Conservation (phyloP, 306 rosid species). For the Prunus armeniaca region DNA sequence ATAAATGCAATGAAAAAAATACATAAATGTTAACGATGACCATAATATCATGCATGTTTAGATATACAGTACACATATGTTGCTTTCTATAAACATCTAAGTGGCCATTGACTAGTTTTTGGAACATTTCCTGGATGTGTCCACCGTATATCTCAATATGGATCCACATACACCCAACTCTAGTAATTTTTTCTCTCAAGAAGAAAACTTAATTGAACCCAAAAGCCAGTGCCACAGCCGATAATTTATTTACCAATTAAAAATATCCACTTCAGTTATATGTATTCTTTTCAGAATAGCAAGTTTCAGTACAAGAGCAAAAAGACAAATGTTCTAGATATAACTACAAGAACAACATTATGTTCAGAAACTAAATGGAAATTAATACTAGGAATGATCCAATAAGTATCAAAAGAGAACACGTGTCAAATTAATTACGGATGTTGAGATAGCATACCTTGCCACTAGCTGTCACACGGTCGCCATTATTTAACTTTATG, state of each 20-base stretch:
- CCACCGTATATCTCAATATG: not conserved
- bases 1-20: no score
- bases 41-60: not conserved
- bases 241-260: no score
- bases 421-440: not conserved
- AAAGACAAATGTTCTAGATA: not conserved
- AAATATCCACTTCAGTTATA: not conserved
- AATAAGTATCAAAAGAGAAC: not conserved
- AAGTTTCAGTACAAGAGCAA: not conserved
- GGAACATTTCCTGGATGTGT: not conserved
- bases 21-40: not conserved
- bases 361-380: not conserved
- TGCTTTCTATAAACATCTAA: not conserved
- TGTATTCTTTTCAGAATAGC: not conserved
- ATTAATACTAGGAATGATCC: not conserved
- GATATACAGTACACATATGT: no score
- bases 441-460: slow-evolving; percentile 51
- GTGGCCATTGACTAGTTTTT: not conserved
- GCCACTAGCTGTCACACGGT: slow-evolving; percentile 90
- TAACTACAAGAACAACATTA: not conserved
- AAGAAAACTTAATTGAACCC: not conserved
- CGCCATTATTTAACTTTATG: slow-evolving; percentile 80
- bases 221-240: not conserved
- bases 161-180: no score
- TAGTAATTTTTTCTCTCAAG: no score